Percentiles rank a stretch among this genome's conserved stretches.
phyloP scores from a whole-genome alignment of 2,329 filamentous ascomycete genomes.

The Exophiala calicioides region DNA sequence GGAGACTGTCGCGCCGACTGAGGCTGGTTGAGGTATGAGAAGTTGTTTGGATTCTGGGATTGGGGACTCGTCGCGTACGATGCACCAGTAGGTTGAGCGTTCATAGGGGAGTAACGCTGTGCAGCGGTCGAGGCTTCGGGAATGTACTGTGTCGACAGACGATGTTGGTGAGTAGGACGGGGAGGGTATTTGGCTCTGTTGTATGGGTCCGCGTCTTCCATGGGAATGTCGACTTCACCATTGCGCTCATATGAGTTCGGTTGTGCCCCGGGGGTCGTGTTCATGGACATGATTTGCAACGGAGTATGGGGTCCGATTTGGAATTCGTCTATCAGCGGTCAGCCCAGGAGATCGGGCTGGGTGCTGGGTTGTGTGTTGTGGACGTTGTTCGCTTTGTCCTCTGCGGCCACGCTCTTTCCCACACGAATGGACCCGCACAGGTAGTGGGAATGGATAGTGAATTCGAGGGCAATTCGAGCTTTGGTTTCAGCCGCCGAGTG shows the following conservation, averaged over 20 bases:
- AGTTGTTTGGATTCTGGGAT: conserved; percentile 51
- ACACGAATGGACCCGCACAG: conserved; percentile 6
- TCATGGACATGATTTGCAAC: conserved; percentile 49
- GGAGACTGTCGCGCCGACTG: conserved; percentile 73
- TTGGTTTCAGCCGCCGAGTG: no score
- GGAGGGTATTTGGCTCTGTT: conserved; percentile 83
- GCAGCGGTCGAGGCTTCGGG: conserved; percentile 79
- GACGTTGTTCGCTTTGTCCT: conserved; percentile 5
- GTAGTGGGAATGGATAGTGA: conserved; percentile 1
- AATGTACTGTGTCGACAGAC: conserved; percentile 69
- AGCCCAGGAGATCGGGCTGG: background rate
- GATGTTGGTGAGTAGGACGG: conserved; percentile 74
- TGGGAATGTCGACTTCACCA: conserved; percentile 73
- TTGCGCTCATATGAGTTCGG: conserved; percentile 64
- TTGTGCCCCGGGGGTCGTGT: conserved; percentile 59
- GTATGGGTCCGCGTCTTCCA: conserved; percentile 89
- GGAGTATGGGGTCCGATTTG: background rate
- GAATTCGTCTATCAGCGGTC: background rate
- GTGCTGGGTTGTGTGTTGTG: conserved; percentile 8
- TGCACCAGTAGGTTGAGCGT: conserved; percentile 76
- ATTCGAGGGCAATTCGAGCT: no score
- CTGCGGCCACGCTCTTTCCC: conserved; percentile 1
- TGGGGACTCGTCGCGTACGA: conserved; percentile 70
- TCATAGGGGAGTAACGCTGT: conserved; percentile 95
- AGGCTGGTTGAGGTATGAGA: conserved; percentile 57